These are phyloP conservation scores for Hyphopichia fennica DNA, from an alignment of 1,139 yeast species.

Conservation along the genomic window DNA sequence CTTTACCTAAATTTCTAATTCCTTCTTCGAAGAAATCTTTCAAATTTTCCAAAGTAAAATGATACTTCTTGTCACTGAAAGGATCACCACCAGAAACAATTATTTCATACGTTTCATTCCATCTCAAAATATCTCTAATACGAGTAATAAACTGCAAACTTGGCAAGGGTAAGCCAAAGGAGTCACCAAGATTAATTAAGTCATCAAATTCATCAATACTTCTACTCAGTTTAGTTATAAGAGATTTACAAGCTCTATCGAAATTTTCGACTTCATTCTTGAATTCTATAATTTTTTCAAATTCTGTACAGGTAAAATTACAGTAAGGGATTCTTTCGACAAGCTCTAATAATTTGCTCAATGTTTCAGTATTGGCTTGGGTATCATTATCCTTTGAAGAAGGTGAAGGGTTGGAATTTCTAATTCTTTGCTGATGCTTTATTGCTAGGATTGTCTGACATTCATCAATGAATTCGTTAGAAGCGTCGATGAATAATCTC, in stretches of 20 bases:
- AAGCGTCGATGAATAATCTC: conserved; percentile 41
- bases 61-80: conserved; percentile 33
- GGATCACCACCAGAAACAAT: conserved; percentile 46
- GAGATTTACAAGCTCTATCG: conserved; percentile 47
- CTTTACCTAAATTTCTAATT: conserved; percentile 26
- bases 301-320: conserved; percentile 56
- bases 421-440: conserved; percentile 53
- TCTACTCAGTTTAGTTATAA: conserved; percentile 26
- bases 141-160: conserved; percentile 50
- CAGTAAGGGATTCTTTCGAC: conserved; percentile 49
- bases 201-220: conserved; percentile 42
- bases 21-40: conserved; percentile 43
- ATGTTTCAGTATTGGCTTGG: conserved; percentile 12
- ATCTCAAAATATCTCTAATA: conserved; percentile 46
- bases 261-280: conserved; percentile 55
- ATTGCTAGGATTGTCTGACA: conserved; percentile 53
- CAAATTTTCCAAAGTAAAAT: conserved; percentile 38
- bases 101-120: conserved; percentile 44
- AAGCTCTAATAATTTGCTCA: conserved; percentile 29
- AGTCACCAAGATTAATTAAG: conserved; percentile 52
- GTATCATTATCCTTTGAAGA: background rate
- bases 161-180: conserved; percentile 58
- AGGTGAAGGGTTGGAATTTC: conserved; percentile 19
- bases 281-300: conserved; percentile 58
- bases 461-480: conserved; percentile 54